phyloP scores from a whole-genome alignment of 1,284 basidiomycete species.

The Trametes sp. region DNA sequence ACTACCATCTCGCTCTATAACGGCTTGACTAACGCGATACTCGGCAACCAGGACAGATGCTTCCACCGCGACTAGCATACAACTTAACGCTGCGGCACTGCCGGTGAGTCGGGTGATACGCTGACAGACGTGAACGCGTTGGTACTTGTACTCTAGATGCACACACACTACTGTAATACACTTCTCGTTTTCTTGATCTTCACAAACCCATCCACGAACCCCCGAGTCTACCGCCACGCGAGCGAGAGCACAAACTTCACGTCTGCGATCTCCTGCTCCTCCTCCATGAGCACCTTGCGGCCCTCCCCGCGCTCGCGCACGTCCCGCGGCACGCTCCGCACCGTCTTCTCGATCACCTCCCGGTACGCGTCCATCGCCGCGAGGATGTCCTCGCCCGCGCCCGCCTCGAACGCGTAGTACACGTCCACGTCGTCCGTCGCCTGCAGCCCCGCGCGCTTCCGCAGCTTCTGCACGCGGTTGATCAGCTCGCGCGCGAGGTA shows the following conservation, averaged over 20 bases:
- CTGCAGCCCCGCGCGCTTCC: constrained; percentile 95
- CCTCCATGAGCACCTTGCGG: constrained; percentile 71
- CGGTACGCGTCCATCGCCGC: constrained; percentile 75
- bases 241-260: constrained; percentile 80
- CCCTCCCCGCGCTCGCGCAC: constrained; percentile 59
- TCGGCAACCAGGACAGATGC: too few species aligned
- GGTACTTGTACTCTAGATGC: constrained; percentile 38
- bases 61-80: too few species aligned
- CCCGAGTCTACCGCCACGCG: constrained; percentile 50
- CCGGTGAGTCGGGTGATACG: too few species aligned
- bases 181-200: constrained; percentile 31
- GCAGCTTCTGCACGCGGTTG: constrained; percentile 94
- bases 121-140: not conserved
- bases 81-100: too few species aligned
- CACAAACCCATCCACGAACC: not conserved
- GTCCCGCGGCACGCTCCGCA: constrained; percentile 77
- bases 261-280: constrained; percentile 89
- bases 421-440: constrained; percentile 95
- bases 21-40: too few species aligned
- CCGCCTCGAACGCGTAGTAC: constrained; percentile 85
- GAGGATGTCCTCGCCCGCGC: constrained; percentile 70
- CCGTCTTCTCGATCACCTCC: constrained; percentile 80
- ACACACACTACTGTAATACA: constrained; percentile 46
- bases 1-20: constrained; percentile 37
- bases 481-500: constrained; percentile 92